Base-by-base conservation (phyloP, 2,329 filamentous ascomycete genomes). In the Alternaria postmessia region DNA sequence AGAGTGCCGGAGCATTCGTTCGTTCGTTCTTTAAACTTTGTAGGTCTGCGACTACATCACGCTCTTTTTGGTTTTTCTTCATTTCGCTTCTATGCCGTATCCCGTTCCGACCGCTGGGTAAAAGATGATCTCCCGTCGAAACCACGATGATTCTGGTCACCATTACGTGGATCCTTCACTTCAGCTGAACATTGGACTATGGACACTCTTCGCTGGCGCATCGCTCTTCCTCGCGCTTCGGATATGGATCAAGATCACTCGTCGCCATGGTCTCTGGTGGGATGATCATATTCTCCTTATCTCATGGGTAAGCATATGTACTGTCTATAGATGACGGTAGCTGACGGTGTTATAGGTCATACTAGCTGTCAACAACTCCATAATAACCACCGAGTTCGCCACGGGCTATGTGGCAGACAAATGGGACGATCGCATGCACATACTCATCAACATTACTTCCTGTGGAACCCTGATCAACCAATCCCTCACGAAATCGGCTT, bases 371-470 rank as follows among this genome's bases (percentile, higher is more conserved):
- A 84, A 82, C 68, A 79, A 85, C 61, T 79, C 70, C 48, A 66
- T 85, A 16, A 85, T 85, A 54, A 69, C 81, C 1, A 63, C 80
- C 48, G 75, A 85, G 59, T 85, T 82, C 57, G 81, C 80, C 7
- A 84, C 80, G 7, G 83, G 83, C 51, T 85, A 85, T 61, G 79
- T 83, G 5, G 69, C 75, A 1, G 69, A 81, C n/a, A 67, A 74
- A 18, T 86, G 84, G 84, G 80, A 82, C 59, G 82, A 84, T 62
- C 79, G 78, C 54, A 85, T 85, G 83, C 82, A 83, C 66, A 84
- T 85, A 63, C 74, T 86, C 56, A 84, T 85, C 76, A 83, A 81
- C 64, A 70, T 79, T 24, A 74, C 73, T 34, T 79, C 78, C 7
- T 80, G 78, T 57, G 76, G 77, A 9, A 80, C 77, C 28, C 67